These are phyloP conservation scores for Plantago coronopus DNA, from an alignment of 305 asterid genomes.

Conservation along the genomic window DNA sequence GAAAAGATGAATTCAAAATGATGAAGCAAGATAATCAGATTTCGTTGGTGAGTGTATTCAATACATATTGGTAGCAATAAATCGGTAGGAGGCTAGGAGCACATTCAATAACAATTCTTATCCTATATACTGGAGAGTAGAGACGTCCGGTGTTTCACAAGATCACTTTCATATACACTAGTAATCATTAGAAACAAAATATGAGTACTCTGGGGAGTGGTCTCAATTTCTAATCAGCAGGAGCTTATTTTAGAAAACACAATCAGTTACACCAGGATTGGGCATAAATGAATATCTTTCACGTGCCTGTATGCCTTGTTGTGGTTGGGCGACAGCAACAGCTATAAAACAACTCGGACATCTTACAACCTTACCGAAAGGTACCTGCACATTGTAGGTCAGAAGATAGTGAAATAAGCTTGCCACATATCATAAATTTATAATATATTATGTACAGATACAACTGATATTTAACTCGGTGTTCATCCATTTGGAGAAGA, in stretches of 20 bases:
- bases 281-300: slow-evolving; percentile 3
- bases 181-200: slow-evolving; percentile 2
- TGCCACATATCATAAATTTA: neutral
- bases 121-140: neutral
- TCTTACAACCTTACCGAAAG: slow-evolving; percentile 86
- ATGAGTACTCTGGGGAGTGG: neutral
- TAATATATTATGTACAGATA: neutral
- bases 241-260: neutral
- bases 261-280: slow-evolving; percentile 5
- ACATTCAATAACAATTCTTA: slow-evolving; percentile 6
- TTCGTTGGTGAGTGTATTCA: too few species aligned
- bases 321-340: slow-evolving; percentile 87
- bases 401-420: slow-evolving; percentile 3
- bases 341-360: slow-evolving; percentile 90
- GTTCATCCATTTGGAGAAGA: neutral
- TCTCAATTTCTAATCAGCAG: slow-evolving; percentile 2
- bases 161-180: neutral
- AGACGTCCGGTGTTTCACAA: neutral
- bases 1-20: too few species aligned
- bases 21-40: too few species aligned
- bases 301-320: slow-evolving; percentile 90
- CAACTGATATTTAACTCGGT: neutral
- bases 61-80: neutral
- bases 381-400: slow-evolving; percentile 50
- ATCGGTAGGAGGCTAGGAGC: slow-evolving; percentile 11